These are phyloP conservation scores for Amoebophrya sp. DNA, from an alignment of 169 alveolate genomes.

Conservation along the genomic window DNA sequence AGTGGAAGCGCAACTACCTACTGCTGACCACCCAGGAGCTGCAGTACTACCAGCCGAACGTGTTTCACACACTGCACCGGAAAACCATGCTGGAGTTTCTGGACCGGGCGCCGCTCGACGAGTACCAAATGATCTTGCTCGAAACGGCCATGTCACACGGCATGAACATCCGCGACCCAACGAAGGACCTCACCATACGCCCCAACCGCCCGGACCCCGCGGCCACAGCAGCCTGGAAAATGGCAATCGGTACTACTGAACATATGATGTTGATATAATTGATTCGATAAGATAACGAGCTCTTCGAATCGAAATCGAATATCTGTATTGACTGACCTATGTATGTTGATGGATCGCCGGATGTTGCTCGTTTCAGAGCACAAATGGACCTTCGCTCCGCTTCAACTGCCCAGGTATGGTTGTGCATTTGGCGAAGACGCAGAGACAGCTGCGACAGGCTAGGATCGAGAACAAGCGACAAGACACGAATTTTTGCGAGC, in stretches of 20 bases:
- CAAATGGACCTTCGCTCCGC: no score
- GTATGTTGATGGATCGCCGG: no score
- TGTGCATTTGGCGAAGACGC: not conserved
- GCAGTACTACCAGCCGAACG: slow-evolving; percentile 21
- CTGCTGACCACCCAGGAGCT: not conserved
- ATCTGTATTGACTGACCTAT: no score
- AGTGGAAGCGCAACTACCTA: not conserved
- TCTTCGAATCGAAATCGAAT: no score
- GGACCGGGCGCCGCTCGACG: slow-evolving; percentile 22
- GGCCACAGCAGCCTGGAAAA: not conserved
- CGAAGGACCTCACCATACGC: not conserved
- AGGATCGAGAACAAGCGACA: not conserved
- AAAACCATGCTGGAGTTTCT: not conserved
- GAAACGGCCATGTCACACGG: not conserved
- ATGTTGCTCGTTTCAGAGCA: no score
- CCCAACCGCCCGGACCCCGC: not conserved
- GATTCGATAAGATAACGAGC: no score
- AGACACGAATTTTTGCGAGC: not conserved
- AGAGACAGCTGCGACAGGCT: not conserved
- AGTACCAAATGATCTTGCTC: not conserved
- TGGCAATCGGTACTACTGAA: not conserved
- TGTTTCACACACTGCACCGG: not conserved
- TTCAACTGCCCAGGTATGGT: no score
- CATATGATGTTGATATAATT: no score
- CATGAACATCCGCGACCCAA: not conserved